Evolutionary conservation across 2,329 filamentous ascomycete species (phyloP).

Genomic region (Aureobasidium sp.): DNA sequence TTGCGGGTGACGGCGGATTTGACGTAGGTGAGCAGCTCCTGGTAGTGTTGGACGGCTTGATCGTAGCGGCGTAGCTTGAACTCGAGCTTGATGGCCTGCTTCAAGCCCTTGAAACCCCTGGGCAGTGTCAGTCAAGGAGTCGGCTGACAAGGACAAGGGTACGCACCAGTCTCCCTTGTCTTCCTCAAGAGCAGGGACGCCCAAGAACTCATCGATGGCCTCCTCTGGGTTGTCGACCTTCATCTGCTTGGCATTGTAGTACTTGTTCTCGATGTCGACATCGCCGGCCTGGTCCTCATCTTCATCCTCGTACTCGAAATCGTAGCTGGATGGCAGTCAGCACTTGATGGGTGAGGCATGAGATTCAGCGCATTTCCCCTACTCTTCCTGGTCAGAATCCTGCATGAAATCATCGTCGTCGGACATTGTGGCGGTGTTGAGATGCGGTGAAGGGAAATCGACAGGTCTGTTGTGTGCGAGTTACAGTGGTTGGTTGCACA

Average conservation of each 20-base stretch:
- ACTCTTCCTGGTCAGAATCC: constrained; percentile 83
- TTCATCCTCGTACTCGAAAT: constrained; percentile 95
- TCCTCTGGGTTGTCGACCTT: constrained; percentile 80
- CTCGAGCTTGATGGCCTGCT: constrained; percentile 96
- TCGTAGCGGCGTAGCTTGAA: constrained; percentile 87
- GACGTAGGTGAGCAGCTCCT: constrained; percentile 91
- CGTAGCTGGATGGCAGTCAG: constrained; percentile 54
- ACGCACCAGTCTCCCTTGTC: constrained; percentile 87
- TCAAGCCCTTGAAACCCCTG: constrained; percentile 88
- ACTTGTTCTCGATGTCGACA: constrained; percentile 97
- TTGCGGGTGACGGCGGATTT: constrained; percentile 95
- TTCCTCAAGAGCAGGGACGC: constrained; percentile 70
- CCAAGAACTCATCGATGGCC: constrained; percentile 87
- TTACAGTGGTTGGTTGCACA: not conserved
- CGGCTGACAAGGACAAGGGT: not conserved
- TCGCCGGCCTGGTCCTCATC: constrained; percentile 82
- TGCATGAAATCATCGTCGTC: constrained; percentile 91
- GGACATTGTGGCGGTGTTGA: constrained; percentile 51
- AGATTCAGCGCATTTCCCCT: constrained; percentile 23
- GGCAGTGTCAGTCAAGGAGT: not conserved
- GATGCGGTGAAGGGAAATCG: not conserved
- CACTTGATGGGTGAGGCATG: not conserved
- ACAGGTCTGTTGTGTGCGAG: constrained; percentile 1
- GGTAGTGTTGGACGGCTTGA: constrained; percentile 85
- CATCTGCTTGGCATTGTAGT: constrained; percentile 98